Percentiles rank a stretch among this genome's conserved stretches.
phyloP scores from a whole-genome alignment of 441 rosid genomes.

The Pelargonium exstipulatum region DNA sequence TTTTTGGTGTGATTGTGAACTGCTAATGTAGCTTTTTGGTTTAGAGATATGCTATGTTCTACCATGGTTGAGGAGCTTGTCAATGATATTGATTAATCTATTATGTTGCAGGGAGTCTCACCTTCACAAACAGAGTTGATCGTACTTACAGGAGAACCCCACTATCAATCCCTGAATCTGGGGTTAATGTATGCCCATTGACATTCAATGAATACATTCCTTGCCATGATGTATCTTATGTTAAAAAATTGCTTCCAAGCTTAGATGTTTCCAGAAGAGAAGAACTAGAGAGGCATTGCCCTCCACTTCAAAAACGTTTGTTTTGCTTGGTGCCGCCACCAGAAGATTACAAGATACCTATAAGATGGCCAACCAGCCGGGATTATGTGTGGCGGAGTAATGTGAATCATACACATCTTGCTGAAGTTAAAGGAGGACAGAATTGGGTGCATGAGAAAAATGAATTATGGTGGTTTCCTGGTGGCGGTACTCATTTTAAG shows the following conservation, averaged over 20 bases:
- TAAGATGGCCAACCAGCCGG: constrained; percentile 86
- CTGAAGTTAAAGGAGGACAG: constrained; percentile 89
- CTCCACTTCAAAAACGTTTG: constrained; percentile 59
- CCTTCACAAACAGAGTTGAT: constrained; percentile 22
- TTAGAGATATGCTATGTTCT: no score
- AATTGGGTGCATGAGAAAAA: constrained; percentile 83
- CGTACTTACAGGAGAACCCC: constrained; percentile 21
- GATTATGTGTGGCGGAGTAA: constrained; percentile 91
- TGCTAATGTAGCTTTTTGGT: no score
- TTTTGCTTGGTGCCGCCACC: constrained; percentile 95
- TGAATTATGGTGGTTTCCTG: constrained; percentile 91
- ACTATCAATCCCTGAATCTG: constrained; percentile 21
- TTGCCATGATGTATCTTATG: constrained; percentile 49
- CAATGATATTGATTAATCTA: constrained; percentile 10
- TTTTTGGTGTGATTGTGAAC: no score
- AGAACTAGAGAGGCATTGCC: constrained; percentile 88
- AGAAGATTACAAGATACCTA: constrained; percentile 68
- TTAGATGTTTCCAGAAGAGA: constrained; percentile 65
- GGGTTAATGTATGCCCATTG: constrained; percentile 59
- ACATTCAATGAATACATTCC: constrained; percentile 63
- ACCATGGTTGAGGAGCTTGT: background rate
- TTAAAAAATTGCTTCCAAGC: constrained; percentile 44
- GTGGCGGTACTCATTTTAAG: constrained; percentile 97
- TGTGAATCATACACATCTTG: constrained; percentile 86
- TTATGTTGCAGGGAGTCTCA: constrained; percentile 18